A percentile compares a stretch with the other conserved stretches of the same genome.
These are phyloP conservation scores for Daldinia bambusicola DNA, from an alignment of 495 filamentous ascomycete species.

Conservation along the genomic window DNA sequence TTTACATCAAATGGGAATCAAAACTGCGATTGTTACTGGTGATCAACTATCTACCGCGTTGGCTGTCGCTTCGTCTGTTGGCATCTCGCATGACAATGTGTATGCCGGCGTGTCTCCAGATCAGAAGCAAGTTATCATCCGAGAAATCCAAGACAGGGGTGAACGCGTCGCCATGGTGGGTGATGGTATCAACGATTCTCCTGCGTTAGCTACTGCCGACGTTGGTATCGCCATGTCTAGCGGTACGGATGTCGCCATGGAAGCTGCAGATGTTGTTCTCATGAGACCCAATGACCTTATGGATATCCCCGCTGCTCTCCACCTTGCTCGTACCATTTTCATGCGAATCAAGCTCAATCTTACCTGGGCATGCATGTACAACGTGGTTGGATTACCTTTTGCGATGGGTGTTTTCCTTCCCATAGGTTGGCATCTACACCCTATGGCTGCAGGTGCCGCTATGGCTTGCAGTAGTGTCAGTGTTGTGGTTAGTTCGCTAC, in stretches of 20 bases:
- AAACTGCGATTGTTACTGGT: slow-evolving; percentile 91
- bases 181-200: slow-evolving; percentile 98
- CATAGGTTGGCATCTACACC: slow-evolving; percentile 85
- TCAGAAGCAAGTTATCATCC: slow-evolving; percentile 87
- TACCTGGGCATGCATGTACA: slow-evolving; percentile 91
- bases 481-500: slow-evolving; percentile 84
- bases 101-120: slow-evolving; percentile 85
- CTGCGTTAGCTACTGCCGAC: slow-evolving; percentile 89
- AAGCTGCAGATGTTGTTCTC: slow-evolving; percentile 94
- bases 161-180: slow-evolving; percentile 95
- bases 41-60: slow-evolving; percentile 85
- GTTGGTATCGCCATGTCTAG: slow-evolving; percentile 92
- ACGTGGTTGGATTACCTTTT: slow-evolving; percentile 90
- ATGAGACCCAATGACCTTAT: slow-evolving; percentile 94
- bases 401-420: slow-evolving; percentile 96
- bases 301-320: slow-evolving; percentile 85
- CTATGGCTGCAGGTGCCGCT: slow-evolving; percentile 92
- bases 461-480: slow-evolving; percentile 94
- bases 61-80: slow-evolving; percentile 82
- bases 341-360: slow-evolving; percentile 93
- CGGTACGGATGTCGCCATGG: slow-evolving; percentile 97
- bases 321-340: slow-evolving; percentile 88
- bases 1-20: slow-evolving; percentile 82
- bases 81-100: slow-evolving; percentile 78
- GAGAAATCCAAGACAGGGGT: slow-evolving; percentile 74